Conservation (phyloP, 2,329 filamentous ascomycete species). For the Bipolaris gigantea region DNA sequence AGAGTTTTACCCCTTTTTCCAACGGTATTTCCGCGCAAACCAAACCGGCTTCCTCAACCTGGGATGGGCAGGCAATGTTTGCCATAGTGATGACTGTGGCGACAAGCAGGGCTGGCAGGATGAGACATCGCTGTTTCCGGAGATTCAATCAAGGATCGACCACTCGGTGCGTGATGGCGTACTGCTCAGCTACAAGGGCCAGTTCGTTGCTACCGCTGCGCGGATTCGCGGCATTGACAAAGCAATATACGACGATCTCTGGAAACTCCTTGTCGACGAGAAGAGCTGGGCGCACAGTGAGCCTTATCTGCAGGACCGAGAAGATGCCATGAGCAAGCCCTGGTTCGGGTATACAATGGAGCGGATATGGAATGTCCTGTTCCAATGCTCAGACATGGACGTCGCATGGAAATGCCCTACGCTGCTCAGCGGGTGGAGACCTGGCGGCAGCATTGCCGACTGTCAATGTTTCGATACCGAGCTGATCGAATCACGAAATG, state of each 20-base stretch:
- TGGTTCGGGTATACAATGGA: conserved; percentile 36
- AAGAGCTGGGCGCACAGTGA: conserved; percentile 35
- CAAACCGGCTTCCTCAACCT: conserved; percentile 53
- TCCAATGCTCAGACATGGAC: conserved; percentile 33
- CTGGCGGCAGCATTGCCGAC: conserved; percentile 28
- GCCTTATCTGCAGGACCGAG: conserved; percentile 24
- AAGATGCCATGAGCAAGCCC: conserved; percentile 32
- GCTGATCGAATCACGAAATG: conserved; percentile 8
- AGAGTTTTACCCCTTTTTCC: conserved; percentile 44
- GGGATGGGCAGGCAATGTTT: conserved; percentile 45
- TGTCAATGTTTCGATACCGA: conserved; percentile 35
- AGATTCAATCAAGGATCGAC: conserved; percentile 36
- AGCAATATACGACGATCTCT: conserved; percentile 41
- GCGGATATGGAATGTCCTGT: conserved; percentile 34
- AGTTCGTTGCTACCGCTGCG: conserved; percentile 51
- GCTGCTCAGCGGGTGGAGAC: conserved; percentile 28
- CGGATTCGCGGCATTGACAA: conserved; percentile 47
- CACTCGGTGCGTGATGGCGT: conserved; percentile 37
- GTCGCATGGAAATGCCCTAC: conserved; percentile 36
- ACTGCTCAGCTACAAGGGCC: conserved; percentile 51
- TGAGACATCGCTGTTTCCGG: conserved; percentile 42
- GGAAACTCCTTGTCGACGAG: conserved; percentile 25
- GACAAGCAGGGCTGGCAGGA: conserved; percentile 50
- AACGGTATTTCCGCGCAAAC: conserved; percentile 42
- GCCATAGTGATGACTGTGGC: conserved; percentile 46